These are phyloP conservation scores for Henningerozyma blattae DNA, from an alignment of 805 yeast genomes.

Conservation along the genomic window DNA sequence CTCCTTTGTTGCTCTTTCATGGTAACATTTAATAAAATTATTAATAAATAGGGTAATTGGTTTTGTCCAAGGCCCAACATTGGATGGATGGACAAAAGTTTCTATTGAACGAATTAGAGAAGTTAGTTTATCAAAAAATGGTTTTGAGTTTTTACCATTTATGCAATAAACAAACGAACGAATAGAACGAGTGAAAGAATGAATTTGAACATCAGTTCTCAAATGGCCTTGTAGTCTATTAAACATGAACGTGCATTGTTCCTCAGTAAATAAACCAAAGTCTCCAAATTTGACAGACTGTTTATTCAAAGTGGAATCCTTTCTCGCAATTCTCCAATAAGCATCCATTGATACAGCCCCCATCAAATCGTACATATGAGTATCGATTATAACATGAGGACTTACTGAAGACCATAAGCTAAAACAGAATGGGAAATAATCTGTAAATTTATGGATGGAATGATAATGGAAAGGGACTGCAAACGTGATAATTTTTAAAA, in stretches of 20 bases:
- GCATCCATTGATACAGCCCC: constrained; percentile 45
- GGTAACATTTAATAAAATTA: constrained; percentile 45
- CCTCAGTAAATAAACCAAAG: constrained; percentile 50
- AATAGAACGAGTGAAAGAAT: constrained; percentile 36
- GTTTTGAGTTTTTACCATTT: constrained; percentile 34
- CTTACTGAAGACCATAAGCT: constrained; percentile 54
- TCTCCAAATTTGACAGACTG: constrained; percentile 27
- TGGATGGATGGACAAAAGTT: constrained; percentile 84
- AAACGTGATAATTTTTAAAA: constrained; percentile 39
- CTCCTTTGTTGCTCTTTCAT: constrained; percentile 43
- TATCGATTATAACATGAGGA: constrained; percentile 39
- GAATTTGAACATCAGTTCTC: constrained; percentile 23
- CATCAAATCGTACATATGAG: constrained; percentile 48
- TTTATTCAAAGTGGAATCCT: constrained; percentile 4
- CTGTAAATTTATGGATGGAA: constrained; percentile 30
- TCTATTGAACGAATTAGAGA: constrained; percentile 51
- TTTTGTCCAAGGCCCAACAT: constrained; percentile 69
- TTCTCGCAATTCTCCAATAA: constrained; percentile 19
- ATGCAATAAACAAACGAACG: constrained; percentile 40
- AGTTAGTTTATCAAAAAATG: constrained; percentile 37
- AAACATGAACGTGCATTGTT: constrained; percentile 47
- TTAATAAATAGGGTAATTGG: constrained; percentile 50
- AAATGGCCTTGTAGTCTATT: constrained; percentile 37
- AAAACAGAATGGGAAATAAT: constrained; percentile 53
- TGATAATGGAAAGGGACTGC: constrained; percentile 36